A percentile compares a stretch with the other conserved stretches of the same genome.
phyloP scores from a whole-genome alignment of 163 green algal species.

The Picocystis sp. region DNA sequence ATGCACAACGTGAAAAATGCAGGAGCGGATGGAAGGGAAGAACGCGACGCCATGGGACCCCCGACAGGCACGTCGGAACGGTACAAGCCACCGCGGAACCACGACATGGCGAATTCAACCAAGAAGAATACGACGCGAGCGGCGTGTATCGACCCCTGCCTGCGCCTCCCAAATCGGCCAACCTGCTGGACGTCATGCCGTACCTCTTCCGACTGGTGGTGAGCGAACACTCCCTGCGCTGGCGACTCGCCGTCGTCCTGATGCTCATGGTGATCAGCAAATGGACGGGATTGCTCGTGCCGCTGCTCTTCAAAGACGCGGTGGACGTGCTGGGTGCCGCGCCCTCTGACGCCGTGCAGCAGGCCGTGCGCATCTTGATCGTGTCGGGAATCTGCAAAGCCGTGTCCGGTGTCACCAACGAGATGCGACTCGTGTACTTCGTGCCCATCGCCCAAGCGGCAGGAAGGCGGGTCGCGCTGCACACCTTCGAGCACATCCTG shows the following conservation, averaged over 20 bases:
- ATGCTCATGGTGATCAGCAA: conserved; percentile 39
- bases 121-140: conserved; percentile 1
- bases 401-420: conserved; percentile 54
- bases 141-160: conserved; percentile 1
- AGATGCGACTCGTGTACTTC: conserved; percentile 70
- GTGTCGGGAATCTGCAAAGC: conserved; percentile 37
- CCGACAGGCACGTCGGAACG: too few species aligned
- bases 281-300: conserved; percentile 41
- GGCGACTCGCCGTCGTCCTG: conserved; percentile 33
- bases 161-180: neutral
- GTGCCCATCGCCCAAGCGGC: conserved; percentile 67
- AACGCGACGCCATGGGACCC: too few species aligned
- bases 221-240: conserved; percentile 30
- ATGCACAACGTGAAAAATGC: too few species aligned
- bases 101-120: too few species aligned
- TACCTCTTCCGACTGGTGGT: conserved; percentile 49
- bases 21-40: too few species aligned
- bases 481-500: conserved; percentile 78
- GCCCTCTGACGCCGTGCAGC: neutral
- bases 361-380: conserved; percentile 9
- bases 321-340: conserved; percentile 39
- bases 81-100: too few species aligned
- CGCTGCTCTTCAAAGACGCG: conserved; percentile 62
- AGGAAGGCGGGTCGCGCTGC: conserved; percentile 47
- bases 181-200: conserved; percentile 31